phyloP scores from a whole-genome alignment of 2,329 filamentous ascomycete species.

The Talaromyces sp. region DNA sequence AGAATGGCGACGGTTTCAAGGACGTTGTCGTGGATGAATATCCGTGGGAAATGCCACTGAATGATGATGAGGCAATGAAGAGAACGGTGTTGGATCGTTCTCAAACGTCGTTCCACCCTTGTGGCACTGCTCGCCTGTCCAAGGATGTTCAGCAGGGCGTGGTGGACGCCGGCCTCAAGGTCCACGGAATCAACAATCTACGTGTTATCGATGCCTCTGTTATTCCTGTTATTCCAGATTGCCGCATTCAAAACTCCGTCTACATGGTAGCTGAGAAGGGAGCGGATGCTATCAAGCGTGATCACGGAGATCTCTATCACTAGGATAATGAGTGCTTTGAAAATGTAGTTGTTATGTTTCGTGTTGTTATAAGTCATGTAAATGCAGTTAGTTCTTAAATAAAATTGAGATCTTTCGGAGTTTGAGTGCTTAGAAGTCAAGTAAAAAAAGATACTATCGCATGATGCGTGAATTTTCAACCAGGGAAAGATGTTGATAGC shows the following conservation, averaged over 20 bases:
- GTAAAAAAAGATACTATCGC: not conserved
- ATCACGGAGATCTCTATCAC: not conserved
- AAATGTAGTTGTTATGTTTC: not conserved
- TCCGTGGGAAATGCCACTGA: slow-evolving; percentile 55
- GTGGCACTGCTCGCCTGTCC: slow-evolving; percentile 50
- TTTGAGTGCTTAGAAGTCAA: not conserved
- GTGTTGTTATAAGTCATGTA: not conserved
- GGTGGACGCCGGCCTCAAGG: slow-evolving; percentile 46
- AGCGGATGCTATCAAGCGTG: not conserved
- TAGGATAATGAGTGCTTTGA: not conserved
- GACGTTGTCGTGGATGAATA: slow-evolving; percentile 40
- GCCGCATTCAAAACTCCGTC: slow-evolving; percentile 55
- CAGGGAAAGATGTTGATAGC: not conserved
- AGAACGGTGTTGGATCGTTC: slow-evolving; percentile 51
- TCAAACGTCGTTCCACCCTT: slow-evolving; percentile 56
- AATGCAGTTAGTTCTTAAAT: not conserved
- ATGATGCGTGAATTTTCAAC: not conserved
- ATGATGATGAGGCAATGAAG: slow-evolving; percentile 53
- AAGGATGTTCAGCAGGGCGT: slow-evolving; percentile 25
- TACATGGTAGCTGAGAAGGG: slow-evolving; percentile 54
- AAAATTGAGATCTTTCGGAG: not conserved
- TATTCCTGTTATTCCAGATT: slow-evolving; percentile 50
- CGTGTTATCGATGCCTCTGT: slow-evolving; percentile 53
- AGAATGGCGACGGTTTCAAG: slow-evolving; percentile 51
- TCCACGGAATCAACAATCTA: slow-evolving; percentile 50